Conservation (phyloP, 1,284 basidiomycete genomes). For the Ganoderma boninense region DNA sequence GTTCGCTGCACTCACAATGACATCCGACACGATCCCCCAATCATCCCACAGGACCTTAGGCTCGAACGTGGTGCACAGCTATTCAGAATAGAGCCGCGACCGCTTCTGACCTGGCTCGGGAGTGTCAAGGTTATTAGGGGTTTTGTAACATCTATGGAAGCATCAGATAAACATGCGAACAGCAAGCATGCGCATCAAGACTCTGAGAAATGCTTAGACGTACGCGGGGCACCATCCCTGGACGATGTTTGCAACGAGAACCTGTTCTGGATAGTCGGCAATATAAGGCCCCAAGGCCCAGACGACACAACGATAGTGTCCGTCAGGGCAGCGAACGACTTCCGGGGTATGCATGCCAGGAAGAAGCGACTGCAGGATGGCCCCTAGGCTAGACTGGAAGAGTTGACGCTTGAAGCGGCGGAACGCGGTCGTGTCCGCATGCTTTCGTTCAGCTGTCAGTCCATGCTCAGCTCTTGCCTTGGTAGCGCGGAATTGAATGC, state of each 20-base stretch:
- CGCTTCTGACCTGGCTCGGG: too few relatives aligned
- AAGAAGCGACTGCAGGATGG: conserved; percentile 12
- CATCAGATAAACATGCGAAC: background rate
- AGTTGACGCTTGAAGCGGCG: conserved; percentile 23
- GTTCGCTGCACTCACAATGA: too few relatives aligned
- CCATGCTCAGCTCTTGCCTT: background rate
- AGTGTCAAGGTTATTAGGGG: background rate
- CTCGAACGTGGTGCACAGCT: too few relatives aligned
- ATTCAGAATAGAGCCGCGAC: too few relatives aligned
- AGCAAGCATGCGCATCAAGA: too few relatives aligned
- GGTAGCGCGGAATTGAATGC: too few relatives aligned
- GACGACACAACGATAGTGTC: conserved; percentile 23
- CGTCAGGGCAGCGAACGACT: conserved; percentile 18
- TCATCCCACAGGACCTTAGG: conserved; percentile 1
- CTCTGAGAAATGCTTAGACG: background rate
- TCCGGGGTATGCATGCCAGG: conserved; percentile 19
- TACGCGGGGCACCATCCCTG: conserved; percentile 25
- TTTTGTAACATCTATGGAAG: background rate
- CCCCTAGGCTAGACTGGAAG: conserved; percentile 15
- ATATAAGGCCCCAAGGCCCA: conserved; percentile 28
- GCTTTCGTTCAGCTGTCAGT: background rate
- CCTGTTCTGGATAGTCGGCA: conserved; percentile 31
- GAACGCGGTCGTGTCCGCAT: conserved; percentile 12
- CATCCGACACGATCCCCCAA: too few relatives aligned
- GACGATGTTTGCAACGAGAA: conserved; percentile 13